These are phyloP conservation scores for Kurtzmaniella natalensis DNA, from an alignment of 1,139 yeast species.

Conservation along the genomic window DNA sequence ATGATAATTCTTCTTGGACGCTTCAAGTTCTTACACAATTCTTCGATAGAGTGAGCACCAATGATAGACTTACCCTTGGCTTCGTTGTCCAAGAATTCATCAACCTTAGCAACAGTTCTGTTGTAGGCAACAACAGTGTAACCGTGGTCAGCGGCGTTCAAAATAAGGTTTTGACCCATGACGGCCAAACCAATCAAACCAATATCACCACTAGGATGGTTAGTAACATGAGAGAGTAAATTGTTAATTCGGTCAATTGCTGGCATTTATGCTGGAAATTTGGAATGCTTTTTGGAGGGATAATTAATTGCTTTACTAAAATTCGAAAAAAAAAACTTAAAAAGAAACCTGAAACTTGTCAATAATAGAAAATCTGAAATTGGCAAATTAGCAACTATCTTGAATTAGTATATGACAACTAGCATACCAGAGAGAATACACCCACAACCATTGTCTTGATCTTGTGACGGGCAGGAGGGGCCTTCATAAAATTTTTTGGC, in stretches of 20 bases:
- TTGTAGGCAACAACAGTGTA: constrained; percentile 96
- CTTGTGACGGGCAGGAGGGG: no score
- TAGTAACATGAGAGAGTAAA: constrained; percentile 15
- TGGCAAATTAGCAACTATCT: no score
- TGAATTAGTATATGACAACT: no score
- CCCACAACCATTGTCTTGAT: no score
- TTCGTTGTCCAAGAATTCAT: constrained; percentile 86
- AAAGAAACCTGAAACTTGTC: no score
- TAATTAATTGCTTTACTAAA: no score
- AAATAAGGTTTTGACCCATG: constrained; percentile 98
- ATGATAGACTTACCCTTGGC: constrained; percentile 95
- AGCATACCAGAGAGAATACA: no score
- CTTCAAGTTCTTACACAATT: constrained; percentile 84
- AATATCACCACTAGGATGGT: constrained; percentile 75
- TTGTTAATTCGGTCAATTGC: constrained; percentile 5
- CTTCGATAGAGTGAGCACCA: constrained; percentile 92
- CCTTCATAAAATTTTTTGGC: no score
- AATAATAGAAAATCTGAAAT: no score
- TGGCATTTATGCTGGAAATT: no score
- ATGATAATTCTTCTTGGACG: constrained; percentile 94
- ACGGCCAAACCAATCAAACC: constrained; percentile 99
- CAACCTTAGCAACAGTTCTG: constrained; percentile 96
- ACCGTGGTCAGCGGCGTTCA: constrained; percentile 98
- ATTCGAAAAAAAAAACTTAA: no score
- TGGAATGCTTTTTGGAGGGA: constrained; percentile 5